Conservation (phyloP, 2,329 filamentous ascomycete species). For the Fusarium nelsonii region DNA sequence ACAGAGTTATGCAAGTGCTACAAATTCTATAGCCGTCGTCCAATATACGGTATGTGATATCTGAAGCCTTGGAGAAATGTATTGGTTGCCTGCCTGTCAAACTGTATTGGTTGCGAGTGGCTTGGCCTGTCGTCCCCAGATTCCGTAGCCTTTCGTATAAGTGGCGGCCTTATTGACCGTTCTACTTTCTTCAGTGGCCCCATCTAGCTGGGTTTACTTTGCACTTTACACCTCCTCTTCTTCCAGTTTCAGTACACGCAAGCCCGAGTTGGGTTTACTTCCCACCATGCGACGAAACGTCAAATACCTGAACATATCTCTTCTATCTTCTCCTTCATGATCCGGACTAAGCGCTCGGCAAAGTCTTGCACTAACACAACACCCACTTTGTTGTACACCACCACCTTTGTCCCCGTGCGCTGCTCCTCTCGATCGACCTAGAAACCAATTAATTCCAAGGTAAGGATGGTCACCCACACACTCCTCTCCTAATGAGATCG, state of each 20-base stretch:
- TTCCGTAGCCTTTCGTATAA: conserved; percentile 36
- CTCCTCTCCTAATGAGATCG: conserved; percentile 40
- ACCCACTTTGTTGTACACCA: conserved; percentile 31
- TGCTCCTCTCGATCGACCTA: conserved; percentile 30
- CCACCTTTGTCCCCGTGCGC: conserved; percentile 32
- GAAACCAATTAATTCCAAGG: conserved; percentile 25
- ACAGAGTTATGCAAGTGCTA: background rate
- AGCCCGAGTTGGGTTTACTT: conserved; percentile 10
- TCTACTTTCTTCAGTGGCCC: conserved; percentile 36
- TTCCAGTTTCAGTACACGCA: conserved; percentile 8
- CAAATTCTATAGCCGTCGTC: conserved; percentile 10
- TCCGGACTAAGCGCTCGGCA: conserved; percentile 38
- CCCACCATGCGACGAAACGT: conserved; percentile 24
- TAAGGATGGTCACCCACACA: conserved; percentile 41
- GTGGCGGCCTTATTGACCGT: conserved; percentile 42
- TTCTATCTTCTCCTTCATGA: conserved; percentile 1
- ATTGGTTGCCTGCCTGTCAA: conserved; percentile 23
- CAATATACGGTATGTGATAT: background rate
- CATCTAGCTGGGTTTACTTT: conserved; percentile 32
- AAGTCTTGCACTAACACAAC: conserved; percentile 39
- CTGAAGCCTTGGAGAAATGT: conserved; percentile 19
- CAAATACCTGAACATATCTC: conserved; percentile 4
- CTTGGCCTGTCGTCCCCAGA: conserved; percentile 40
- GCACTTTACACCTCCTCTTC: conserved; percentile 20
- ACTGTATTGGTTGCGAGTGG: conserved; percentile 34